A percentile compares a stretch with the other conserved stretches of the same genome.
These are phyloP conservation scores for Hymenoscyphus albidus DNA, from an alignment of 2,329 filamentous ascomycete genomes.

Conservation along the genomic window DNA sequence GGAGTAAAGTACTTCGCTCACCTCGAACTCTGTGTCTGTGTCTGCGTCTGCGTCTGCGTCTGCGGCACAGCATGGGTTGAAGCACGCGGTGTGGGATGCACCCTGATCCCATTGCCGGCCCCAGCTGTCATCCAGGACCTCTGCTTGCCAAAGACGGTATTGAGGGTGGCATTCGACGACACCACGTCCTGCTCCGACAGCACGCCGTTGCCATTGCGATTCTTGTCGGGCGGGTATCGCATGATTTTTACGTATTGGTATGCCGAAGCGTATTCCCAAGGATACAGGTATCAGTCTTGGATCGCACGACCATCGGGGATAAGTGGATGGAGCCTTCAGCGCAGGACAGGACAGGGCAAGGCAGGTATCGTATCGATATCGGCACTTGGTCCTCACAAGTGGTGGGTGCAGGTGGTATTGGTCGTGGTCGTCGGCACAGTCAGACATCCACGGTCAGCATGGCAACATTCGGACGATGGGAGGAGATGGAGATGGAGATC, in stretches of 20 bases:
- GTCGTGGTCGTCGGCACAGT: not conserved
- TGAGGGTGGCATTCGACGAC: slow-evolving; percentile 35
- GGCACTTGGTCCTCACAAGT: not conserved
- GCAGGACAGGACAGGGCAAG: not conserved
- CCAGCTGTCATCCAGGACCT: slow-evolving; percentile 36
- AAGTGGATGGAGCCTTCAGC: not conserved
- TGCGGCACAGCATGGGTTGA: slow-evolving; percentile 12
- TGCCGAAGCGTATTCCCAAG: too few species aligned
- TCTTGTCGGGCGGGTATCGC: slow-evolving; percentile 35
- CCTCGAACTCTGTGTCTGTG: not conserved
- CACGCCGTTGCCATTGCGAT: slow-evolving; percentile 16
- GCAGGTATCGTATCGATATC: too few species aligned
- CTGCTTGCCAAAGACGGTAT: slow-evolving; percentile 33
- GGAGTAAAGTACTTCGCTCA: not conserved
- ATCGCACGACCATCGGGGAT: not conserved
- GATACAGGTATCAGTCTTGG: too few species aligned
- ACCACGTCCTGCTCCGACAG: slow-evolving; percentile 33
- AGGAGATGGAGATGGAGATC: not conserved
- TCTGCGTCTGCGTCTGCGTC: not conserved
- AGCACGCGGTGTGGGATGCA: slow-evolving; percentile 32
- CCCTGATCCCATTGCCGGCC: slow-evolving; percentile 19
- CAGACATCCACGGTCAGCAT: not conserved
- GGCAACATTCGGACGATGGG: not conserved
- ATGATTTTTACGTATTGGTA: slow-evolving; percentile 20
- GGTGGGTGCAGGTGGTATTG: not conserved